Evolutionary conservation across 23 red algal genomes (phyloP).

Genomic region (Rhodosorus marinus): DNA sequence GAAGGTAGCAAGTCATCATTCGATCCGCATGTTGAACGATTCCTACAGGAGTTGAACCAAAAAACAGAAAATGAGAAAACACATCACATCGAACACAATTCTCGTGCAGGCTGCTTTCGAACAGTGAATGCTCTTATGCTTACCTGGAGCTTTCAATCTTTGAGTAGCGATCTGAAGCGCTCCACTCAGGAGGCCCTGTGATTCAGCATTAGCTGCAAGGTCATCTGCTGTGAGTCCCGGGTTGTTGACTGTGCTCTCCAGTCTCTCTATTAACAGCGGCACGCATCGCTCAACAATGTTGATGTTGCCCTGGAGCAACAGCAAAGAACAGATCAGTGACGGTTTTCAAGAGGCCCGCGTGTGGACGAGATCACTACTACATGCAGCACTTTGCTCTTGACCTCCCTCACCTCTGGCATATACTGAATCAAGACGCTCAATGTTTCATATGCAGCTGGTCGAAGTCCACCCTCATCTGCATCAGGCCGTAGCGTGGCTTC

Average conservation of each 20-base stretch:
- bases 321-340: no score
- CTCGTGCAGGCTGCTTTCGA: no score
- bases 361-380: no score
- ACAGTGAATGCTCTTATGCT: no score
- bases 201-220: slow-evolving; percentile 24
- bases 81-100: no score
- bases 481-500: slow-evolving; percentile 44
- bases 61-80: no score
- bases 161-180: slow-evolving; percentile 37
- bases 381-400: no score
- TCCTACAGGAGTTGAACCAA: no score
- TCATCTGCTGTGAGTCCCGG: slow-evolving; percentile 25
- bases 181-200: slow-evolving; percentile 70
- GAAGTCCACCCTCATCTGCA: slow-evolving; percentile 44
- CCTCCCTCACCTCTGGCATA: no score
- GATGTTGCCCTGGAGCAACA: slow-evolving; percentile 15
- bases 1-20: slow-evolving; percentile 54
- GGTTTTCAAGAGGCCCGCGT: no score
- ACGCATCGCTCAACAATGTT: slow-evolving; percentile 21
- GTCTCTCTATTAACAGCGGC: slow-evolving; percentile 35
- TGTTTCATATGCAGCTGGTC: slow-evolving; percentile 72
- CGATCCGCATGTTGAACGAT: slow-evolving; percentile 29
- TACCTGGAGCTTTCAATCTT: slow-evolving; percentile 14
- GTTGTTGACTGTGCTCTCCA: slow-evolving; percentile 39
- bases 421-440: slow-evolving; percentile 39